phyloP scores from a whole-genome alignment of 2,329 filamentous ascomycete species.

The Neobulgaria alba region DNA sequence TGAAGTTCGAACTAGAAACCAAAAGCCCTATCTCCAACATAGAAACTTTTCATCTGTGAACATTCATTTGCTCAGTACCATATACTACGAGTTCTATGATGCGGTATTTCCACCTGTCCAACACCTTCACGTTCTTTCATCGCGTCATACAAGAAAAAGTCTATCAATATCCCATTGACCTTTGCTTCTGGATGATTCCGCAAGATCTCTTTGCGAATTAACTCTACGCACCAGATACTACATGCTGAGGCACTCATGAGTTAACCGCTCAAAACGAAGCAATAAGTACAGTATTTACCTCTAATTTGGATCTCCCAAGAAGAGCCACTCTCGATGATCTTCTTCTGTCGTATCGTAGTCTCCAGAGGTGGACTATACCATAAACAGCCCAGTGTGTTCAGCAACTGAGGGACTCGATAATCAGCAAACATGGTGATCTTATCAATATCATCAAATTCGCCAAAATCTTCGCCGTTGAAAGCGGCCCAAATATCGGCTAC shows the following conservation, averaged over 20 bases:
- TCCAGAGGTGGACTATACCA: slow-evolving; percentile 77
- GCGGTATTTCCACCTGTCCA: slow-evolving; percentile 52
- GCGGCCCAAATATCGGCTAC: slow-evolving; percentile 96
- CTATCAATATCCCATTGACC: slow-evolving; percentile 84
- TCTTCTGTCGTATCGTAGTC: slow-evolving; percentile 54
- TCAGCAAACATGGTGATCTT: slow-evolving; percentile 98
- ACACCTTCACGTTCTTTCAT: slow-evolving; percentile 74
- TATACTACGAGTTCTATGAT: slow-evolving; percentile 86
- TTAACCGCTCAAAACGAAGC: too few relatives aligned
- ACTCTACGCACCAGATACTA: slow-evolving; percentile 92
- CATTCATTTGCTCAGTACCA: slow-evolving; percentile 59
- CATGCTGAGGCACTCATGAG: slow-evolving; percentile 46
- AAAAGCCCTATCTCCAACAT: too few relatives aligned
- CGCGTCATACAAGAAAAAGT: slow-evolving; percentile 94
- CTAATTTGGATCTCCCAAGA: slow-evolving; percentile 66
- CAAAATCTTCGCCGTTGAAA: slow-evolving; percentile 73
- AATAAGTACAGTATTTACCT: neutral
- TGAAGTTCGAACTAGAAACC: too few relatives aligned
- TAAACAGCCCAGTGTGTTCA: slow-evolving; percentile 74
- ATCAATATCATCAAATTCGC: slow-evolving; percentile 81
- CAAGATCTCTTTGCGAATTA: slow-evolving; percentile 75
- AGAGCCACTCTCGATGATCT: slow-evolving; percentile 61
- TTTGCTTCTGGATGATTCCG: slow-evolving; percentile 60
- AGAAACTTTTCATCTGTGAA: too few relatives aligned
- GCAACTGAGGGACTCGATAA: slow-evolving; percentile 91